Evolutionary conservation across 169 alveolate species (phyloP), one percentile per base, ranked within the genome.

Genomic region (Blepharisma undulans): DNA sequence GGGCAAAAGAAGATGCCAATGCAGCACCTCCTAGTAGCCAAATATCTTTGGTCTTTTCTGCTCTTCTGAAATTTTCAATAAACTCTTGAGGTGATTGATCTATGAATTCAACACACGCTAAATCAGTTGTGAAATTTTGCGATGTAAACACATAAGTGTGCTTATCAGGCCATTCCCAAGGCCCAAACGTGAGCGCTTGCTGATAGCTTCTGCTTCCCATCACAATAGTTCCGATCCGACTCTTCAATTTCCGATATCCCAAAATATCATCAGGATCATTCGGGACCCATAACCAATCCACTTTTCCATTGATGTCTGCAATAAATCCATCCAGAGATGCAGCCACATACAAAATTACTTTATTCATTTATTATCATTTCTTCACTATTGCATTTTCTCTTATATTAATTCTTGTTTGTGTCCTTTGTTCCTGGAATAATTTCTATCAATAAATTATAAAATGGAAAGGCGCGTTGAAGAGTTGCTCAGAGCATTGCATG

Each of bases 391-490:
- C 12, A 48, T 48, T 48, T 36, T 36, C 8, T 8, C 8, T 4
- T 5, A 8, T 36, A 5, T 36, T 36, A 5, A 36, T 5, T 36
- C 60, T 8, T 36, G 4, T 36, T 5, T 36, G 8, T 36, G 14
- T 36, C n/a, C 66, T 48, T 48, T 12, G 10, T 48, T 10, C 21
- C 66, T 48, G 66, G 12, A 48, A 48, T 48, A 48, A 10, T 48
- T 5, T 48, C 66, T 48, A 72, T 72, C 80, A 25, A 72, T 25
- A 8, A 72, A 72, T 72, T 29, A 72, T 29, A 78, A 78, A 29
- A 86, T 86, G 91, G 91, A 86, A 86, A 86, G 84, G 66, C 91
- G 91, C 61, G 91, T 86, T 22, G 91, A 86, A 60, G 91, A 86
- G 29, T 72, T 86, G 66, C 84, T 86, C 33, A 71, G 72, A 19